Evolutionary conservation across 225 moss, liverwort and hornwort species (phyloP), one percentile per base, ranked within the genome.

Genomic region (Sphagnum tenellum): DNA sequence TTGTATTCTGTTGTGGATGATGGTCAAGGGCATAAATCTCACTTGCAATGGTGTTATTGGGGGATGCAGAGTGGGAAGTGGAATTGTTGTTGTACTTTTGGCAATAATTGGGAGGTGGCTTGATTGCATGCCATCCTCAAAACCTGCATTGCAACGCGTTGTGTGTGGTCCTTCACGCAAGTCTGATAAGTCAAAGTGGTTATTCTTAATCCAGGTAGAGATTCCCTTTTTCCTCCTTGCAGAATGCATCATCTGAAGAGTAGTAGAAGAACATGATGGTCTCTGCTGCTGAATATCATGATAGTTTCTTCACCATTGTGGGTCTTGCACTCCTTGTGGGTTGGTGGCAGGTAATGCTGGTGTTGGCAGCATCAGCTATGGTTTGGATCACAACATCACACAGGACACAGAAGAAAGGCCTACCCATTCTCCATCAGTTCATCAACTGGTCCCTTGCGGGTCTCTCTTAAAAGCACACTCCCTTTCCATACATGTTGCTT

Each of bases 341-440:
- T 29, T 55, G 50, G 9, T 47, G 14, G 72, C 92, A 96, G 90
- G 71, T 90, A 58, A 53, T 78, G 29, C 70, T 93, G 61, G 96
- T 98, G 7, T 60, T 89, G 68, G 76, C 72, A 56, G 82, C 96
- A 47, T 90, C 92, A 63, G 74, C 68, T 63, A 98, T 98, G 96
- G 96, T 98, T 64, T 90, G 88, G 89, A 70, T 89, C 64, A 98
- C 96, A 52, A 98, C 96, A 45, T 85, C 92, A 12, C 88, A 90
- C 64, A 81, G 96, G 67, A 82, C 85, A 47, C 79, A 85, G 60
- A 85, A 85, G 71, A 82, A 81, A 70, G 88, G 86, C 48, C 90
- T 93, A 66, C 96, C 96, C 49, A 13, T 82, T 47, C 52, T 78
- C 29, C 92, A 92, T 70, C 96, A 98, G 77, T 54, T 84, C 54